Evolutionary conservation across 257 asterid species (phyloP), one percentile per base, ranked within the genome.

Genomic region (Salvia splendens): DNA sequence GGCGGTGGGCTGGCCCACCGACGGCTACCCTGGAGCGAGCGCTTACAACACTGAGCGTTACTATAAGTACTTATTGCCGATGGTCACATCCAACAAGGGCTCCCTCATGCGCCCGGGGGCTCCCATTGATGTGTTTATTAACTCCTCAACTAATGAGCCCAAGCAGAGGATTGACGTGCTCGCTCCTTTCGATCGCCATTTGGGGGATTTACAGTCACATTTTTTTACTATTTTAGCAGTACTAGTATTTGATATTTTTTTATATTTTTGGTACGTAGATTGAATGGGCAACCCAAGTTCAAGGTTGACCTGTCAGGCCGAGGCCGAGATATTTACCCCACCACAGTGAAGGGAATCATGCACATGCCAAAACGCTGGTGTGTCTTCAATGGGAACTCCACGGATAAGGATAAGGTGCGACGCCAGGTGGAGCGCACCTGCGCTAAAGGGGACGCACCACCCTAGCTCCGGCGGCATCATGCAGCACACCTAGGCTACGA

Each of bases 1-100:
- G 17, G 61, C 52, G 1, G 32, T 81, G 3, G 89, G 87, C 0
- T 86, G 86, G 89, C 94, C 89, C 0, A 86, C 85, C 0, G 88
- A 86, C 12, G 86, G 88, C 14, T 69, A 7, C 47, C 6, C 5
- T 3, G 58, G 73, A 1, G 89, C 85, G 12, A 74, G 15, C 14
- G 3, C 49, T n/a, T n/a, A 30, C 1, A 16, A 52, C 0, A 85
- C 86, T 0, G 82, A 82, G 63, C 61, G 81, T 5, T 82, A 64
- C 63, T 75, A 33, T 70, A 69, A 65, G 6, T 30, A 69, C 57
- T 6, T 86, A 1, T 54, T 84, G 9, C 84, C 78, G 3, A 12
- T 17, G 3, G 64, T 79, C 8, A 7, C 42, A 0, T 62, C 75
- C 49, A 55, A 77, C 14, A 64, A 61, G 33, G 90, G 94, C 53